Conservation (phyloP, 805 yeast species). For the Debaryomyces castellii region DNA sequence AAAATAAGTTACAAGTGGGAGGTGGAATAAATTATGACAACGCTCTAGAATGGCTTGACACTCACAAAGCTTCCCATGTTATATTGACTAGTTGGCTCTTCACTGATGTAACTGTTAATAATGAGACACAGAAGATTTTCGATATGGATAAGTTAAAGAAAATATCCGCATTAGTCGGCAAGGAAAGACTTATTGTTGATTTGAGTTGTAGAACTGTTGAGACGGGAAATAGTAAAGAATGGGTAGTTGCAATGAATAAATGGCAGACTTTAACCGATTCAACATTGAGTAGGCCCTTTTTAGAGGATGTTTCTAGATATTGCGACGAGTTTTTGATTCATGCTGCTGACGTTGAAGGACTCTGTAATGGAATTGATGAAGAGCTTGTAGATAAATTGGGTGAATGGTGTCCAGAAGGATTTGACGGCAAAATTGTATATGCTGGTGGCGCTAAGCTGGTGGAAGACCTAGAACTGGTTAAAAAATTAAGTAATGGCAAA, state of each 20-base stretch:
- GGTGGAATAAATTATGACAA: constrained; percentile 84
- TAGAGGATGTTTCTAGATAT: constrained; percentile 54
- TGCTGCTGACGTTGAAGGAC: constrained; percentile 98
- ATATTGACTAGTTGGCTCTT: constrained; percentile 93
- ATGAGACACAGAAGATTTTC: constrained; percentile 43
- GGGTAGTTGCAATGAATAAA: constrained; percentile 98
- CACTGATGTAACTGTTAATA: constrained; percentile 42
- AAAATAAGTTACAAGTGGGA: constrained; percentile 75
- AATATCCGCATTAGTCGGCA: constrained; percentile 60
- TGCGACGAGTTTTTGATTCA: constrained; percentile 90
- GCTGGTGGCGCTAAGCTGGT: constrained; percentile 94
- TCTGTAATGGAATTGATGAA: constrained; percentile 90
- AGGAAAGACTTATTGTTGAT: constrained; percentile 73
- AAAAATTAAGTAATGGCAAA: constrained; percentile 67
- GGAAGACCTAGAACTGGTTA: constrained; percentile 66
- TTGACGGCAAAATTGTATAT: constrained; percentile 74
- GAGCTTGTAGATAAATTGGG: constrained; percentile 69
- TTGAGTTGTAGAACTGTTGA: constrained; percentile 68
- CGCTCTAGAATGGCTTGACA: constrained; percentile 74
- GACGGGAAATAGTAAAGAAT: constrained; percentile 33
- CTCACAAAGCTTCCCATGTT: constrained; percentile 74
- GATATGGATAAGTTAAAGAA: constrained; percentile 51
- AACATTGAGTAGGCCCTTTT: constrained; percentile 51
- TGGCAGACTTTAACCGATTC: constrained; percentile 90
- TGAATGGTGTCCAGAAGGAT: constrained; percentile 64